Base-by-base conservation (phyloP, 2,329 filamentous ascomycete genomes). In the Scedosporium boydii region DNA sequence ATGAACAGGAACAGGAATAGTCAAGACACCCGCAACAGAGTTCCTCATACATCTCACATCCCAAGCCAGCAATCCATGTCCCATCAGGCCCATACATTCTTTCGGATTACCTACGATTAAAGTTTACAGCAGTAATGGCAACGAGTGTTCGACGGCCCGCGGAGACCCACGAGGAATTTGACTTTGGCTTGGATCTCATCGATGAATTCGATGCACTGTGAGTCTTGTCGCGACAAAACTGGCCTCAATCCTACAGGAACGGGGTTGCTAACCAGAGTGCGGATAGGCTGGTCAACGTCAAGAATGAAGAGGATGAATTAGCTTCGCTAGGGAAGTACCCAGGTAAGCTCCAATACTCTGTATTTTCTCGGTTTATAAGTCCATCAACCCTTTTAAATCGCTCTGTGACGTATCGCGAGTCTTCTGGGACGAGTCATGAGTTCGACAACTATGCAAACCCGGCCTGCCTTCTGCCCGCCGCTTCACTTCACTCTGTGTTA, bases 151-250 rank as follows among this genome's bases (percentile, higher is more conserved):
- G 26, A 18, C 26, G 21, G 44, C 12, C 26, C 9, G 34, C 27
- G 9, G 44, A 60, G 14, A 14, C 27, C 14, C 23, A 41, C 12
- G 34, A n/a, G 14, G 41, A 62, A 41, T 62, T 62, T 41, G 60
- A 62, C 53, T 58, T 56, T 57, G 60, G 53, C 23, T 26, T 62
- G 21, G 60, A 58, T 18, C 21, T 62, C 21, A 16, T 48, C 16
- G 77, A 82, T 44, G 82, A 83, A 70, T 83, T 83, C 66, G 81
- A 83, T 69, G 80, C 80, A 55, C 71, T 84, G 81, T 84, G 72
- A 67, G 80, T 75, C 34, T 41, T 21, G n/a, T n/a, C n/a, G 46
- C 14, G 21, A 41, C 34, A 12, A 42, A 12, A 7, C 59, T 61
- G 53, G 23, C 16, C 18, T 18, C 21, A 26, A 46, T 46, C 42